phyloP scores from a whole-genome alignment of 2,329 filamentous ascomycete species.

The Xylaria hypoxylon region DNA sequence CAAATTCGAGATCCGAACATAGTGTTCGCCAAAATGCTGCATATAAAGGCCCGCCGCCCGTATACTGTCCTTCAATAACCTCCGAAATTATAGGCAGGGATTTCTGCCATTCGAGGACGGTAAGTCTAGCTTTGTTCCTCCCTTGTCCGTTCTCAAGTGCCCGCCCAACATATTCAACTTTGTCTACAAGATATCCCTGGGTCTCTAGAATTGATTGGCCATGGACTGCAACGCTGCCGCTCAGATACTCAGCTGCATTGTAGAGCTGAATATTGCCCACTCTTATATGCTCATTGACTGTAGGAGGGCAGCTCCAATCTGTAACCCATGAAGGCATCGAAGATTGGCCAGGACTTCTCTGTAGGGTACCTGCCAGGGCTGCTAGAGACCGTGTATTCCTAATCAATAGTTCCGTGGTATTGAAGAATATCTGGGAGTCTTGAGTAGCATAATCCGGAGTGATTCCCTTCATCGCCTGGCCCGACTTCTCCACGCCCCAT shows the following conservation, averaged over 20 bases:
- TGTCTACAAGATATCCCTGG: constrained; percentile 33
- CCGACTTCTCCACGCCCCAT: constrained; percentile 35
- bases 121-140: constrained; percentile 28
- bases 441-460: constrained; percentile 34
- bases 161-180: constrained; percentile 34
- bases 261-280: constrained; percentile 33
- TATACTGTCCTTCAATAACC: constrained; percentile 2
- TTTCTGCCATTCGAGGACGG: constrained; percentile 32
- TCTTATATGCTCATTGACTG: constrained; percentile 37
- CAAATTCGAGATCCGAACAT: constrained; percentile 36
- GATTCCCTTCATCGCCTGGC: constrained; percentile 26
- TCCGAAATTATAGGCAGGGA: background rate
- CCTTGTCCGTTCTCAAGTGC: constrained; percentile 29
- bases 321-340: constrained; percentile 40
- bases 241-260: constrained; percentile 25
- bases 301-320: constrained; percentile 35
- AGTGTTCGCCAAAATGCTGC: constrained; percentile 38
- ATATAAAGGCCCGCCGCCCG: constrained; percentile 14
- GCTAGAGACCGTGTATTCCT: constrained; percentile 38
- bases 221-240: constrained; percentile 35
- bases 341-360: background rate
- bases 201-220: constrained; percentile 37
- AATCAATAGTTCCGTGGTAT: constrained; percentile 35
- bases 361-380: constrained; percentile 36
- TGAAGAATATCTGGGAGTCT: constrained; percentile 28